Evolutionary conservation across 305 asterid species (phyloP).

Genomic region (Withania somnifera): DNA sequence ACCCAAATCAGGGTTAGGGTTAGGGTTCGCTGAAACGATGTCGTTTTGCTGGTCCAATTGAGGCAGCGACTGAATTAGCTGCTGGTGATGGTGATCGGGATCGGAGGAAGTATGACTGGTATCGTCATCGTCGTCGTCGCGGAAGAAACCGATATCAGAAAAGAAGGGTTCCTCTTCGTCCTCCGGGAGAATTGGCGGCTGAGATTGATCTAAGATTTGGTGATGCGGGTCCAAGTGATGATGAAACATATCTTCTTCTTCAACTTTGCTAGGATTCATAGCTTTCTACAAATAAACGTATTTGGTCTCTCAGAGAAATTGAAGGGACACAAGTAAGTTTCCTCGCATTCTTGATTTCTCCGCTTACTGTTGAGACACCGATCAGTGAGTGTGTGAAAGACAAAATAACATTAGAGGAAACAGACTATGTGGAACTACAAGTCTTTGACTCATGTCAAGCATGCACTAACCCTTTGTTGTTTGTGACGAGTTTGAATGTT

Average conservation of each 20-base stretch:
- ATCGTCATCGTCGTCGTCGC: constrained; percentile 77
- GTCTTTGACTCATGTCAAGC: constrained; percentile 8
- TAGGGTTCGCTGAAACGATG: constrained; percentile 17
- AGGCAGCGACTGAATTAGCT: constrained; percentile 7
- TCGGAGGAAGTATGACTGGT: constrained; percentile 66
- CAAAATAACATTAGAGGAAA: constrained; percentile 3
- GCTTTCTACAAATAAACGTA: background rate
- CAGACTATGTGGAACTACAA: constrained; percentile 1
- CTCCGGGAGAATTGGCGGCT: constrained; percentile 23
- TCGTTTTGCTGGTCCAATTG: constrained; percentile 1
- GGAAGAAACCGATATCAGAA: constrained; percentile 57
- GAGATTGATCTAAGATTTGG: constrained; percentile 24
- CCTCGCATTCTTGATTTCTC: constrained; percentile 2
- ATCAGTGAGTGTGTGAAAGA: background rate
- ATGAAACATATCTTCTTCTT: constrained; percentile 50
- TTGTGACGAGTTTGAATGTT: background rate
- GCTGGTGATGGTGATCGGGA: constrained; percentile 33
- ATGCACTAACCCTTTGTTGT: background rate
- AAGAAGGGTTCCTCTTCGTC: constrained; percentile 59
- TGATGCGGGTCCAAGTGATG: constrained; percentile 32
- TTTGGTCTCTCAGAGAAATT: background rate
- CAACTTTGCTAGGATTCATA: constrained; percentile 74
- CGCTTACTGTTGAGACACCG: background rate
- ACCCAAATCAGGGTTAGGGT: constrained; percentile 32
- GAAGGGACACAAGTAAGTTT: background rate